Percentiles rank a stretch among this genome's conserved stretches.
These are phyloP conservation scores for Didymella lethalis DNA, from an alignment of 2,329 filamentous ascomycete genomes.

Conservation along the genomic window DNA sequence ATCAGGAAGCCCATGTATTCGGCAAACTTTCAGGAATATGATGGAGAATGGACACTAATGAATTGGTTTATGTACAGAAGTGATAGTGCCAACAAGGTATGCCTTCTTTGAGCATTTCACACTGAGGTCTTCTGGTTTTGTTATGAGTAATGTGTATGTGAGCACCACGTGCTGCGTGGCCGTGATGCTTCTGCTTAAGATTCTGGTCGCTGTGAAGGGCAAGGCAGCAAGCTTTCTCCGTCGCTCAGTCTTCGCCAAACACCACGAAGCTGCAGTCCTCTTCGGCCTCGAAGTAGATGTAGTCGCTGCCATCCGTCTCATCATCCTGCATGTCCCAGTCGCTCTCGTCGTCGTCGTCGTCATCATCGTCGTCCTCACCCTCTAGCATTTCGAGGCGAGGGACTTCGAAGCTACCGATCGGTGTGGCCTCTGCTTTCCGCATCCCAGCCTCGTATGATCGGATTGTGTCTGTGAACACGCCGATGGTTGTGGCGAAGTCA, in stretches of 20 bases:
- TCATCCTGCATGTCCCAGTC: constrained; percentile 38
- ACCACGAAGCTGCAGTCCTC: constrained; percentile 35
- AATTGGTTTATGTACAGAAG: neutral
- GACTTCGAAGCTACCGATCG: constrained; percentile 16
- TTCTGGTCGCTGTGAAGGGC: neutral
- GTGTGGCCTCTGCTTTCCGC: constrained; percentile 10
- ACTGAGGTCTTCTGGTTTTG: neutral
- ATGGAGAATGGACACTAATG: neutral
- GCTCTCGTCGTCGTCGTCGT: constrained; percentile 20
- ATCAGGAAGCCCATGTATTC: no score
- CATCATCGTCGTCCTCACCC: constrained; percentile 20
- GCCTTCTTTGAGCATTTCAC: neutral
- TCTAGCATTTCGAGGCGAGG: constrained; percentile 5
- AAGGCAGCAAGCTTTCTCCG: neutral
- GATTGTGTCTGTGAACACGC: constrained; percentile 12
- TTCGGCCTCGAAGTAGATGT: constrained; percentile 28
- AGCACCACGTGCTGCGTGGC: constrained; percentile 14
- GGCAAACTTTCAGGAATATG: neutral
- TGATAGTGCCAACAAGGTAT: constrained; percentile 1
- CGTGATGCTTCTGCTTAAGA: neutral
- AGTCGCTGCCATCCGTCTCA: constrained; percentile 21
- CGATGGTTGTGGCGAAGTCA: constrained; percentile 10
- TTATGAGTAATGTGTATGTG: neutral
- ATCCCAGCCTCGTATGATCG: constrained; percentile 12
- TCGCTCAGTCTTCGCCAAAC: constrained; percentile 32